These are phyloP conservation scores for Boletus speciosus DNA, from an alignment of 768 basidiomycete genomes.

Conservation along the genomic window DNA sequence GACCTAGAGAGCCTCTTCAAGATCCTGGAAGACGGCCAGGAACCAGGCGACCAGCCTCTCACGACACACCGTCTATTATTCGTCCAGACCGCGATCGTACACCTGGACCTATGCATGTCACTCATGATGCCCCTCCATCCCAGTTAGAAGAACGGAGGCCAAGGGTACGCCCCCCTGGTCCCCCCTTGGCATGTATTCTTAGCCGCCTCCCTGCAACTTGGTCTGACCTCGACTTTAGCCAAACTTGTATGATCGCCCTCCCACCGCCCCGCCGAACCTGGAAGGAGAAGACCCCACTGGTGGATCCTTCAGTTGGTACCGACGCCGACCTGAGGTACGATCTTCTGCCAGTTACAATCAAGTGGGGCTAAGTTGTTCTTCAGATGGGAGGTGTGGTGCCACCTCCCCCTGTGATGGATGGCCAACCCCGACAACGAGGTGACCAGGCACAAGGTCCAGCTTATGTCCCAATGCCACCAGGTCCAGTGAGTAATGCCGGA, in stretches of 20 bases:
- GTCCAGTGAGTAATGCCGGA: slow-evolving; percentile 44
- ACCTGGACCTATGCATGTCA: slow-evolving; percentile 1
- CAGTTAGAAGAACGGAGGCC: slow-evolving; percentile 11
- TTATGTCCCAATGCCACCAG: slow-evolving; percentile 47
- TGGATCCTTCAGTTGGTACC: slow-evolving; percentile 26
- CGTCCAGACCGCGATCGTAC: slow-evolving; percentile 9
- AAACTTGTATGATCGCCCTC: slow-evolving; percentile 23
- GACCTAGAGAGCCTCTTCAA: slow-evolving; percentile 7
- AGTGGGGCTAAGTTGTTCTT: not conserved
- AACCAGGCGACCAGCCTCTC: not conserved
- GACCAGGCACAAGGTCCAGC: slow-evolving; percentile 26
- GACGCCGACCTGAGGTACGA: slow-evolving; percentile 17
- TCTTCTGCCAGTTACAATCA: not conserved
- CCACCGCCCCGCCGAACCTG: slow-evolving; percentile 22
- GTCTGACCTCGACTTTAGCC: slow-evolving; percentile 19
- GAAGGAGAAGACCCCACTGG: slow-evolving; percentile 15
- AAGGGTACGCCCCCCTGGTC: slow-evolving; percentile 23
- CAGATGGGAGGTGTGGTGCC: slow-evolving; percentile 20
- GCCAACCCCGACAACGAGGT: slow-evolving; percentile 17
- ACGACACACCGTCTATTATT: slow-evolving; percentile 4
- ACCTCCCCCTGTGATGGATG: slow-evolving; percentile 26
- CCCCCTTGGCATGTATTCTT: slow-evolving; percentile 17
- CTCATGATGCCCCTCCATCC: slow-evolving; percentile 9
- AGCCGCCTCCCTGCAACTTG: not conserved
- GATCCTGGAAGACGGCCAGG: not conserved